These are phyloP conservation scores for Furcasterigmium furcatum DNA, from an alignment of 2,329 filamentous ascomycete genomes.

Conservation along the genomic window DNA sequence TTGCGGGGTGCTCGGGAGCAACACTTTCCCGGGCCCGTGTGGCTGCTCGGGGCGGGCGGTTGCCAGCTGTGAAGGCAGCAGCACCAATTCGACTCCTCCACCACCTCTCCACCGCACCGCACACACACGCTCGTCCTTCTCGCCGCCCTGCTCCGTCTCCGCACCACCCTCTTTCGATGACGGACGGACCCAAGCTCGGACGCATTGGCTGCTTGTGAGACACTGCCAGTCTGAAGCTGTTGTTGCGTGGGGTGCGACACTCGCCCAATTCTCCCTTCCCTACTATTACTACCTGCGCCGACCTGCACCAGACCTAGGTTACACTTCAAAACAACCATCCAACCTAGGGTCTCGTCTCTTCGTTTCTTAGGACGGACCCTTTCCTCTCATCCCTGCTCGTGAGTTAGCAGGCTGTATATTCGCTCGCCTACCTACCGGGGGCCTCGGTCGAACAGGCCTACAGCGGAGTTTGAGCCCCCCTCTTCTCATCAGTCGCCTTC, in stretches of 20 bases:
- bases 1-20: too few species aligned
- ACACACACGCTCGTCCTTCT: not conserved
- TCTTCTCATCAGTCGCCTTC: not conserved
- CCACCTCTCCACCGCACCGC: not conserved
- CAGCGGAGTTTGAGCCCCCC: not conserved
- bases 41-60: too few species aligned
- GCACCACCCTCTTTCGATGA: not conserved
- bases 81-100: not conserved
- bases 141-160: not conserved
- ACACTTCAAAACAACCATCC: too few species aligned
- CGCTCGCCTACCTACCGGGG: not conserved
- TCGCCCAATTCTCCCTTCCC: too few species aligned
- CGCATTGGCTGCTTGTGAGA: constrained; percentile 1
- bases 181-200: not conserved
- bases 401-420: not conserved
- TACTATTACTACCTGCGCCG: too few species aligned
- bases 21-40: too few species aligned
- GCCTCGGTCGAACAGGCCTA: not conserved
- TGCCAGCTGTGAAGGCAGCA: too few species aligned
- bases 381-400: not conserved
- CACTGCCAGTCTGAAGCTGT: not conserved
- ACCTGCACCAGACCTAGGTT: too few species aligned
- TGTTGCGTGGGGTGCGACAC: not conserved
- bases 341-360: too few species aligned
- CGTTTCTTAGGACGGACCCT: not conserved